phyloP scores from a whole-genome alignment of 176 grass and related monocot species.

The Carex cristatella region DNA sequence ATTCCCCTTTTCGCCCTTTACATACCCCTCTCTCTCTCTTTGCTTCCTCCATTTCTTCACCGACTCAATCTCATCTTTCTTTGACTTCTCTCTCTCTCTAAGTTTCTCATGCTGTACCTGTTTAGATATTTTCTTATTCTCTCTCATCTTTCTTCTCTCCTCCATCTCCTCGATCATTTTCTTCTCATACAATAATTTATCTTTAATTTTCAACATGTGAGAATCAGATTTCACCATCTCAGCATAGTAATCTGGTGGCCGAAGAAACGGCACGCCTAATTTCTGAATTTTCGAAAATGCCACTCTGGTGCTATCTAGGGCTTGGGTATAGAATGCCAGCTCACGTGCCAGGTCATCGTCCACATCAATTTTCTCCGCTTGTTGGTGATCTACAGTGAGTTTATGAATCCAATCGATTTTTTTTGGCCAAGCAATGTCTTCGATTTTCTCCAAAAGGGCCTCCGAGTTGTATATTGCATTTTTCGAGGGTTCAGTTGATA shows the following conservation, averaged over 20 bases:
- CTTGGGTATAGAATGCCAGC: constrained; percentile 85
- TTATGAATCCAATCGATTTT: constrained; percentile 84
- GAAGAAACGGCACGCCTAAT: constrained; percentile 63
- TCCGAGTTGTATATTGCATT: constrained; percentile 72
- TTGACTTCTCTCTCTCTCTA: constrained; percentile 68
- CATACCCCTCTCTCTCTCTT: constrained; percentile 68
- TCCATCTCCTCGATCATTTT: constrained; percentile 89
- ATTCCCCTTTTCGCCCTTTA: constrained; percentile 40
- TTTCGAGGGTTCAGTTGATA: constrained; percentile 42
- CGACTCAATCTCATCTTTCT: constrained; percentile 92
- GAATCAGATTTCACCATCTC: constrained; percentile 94
- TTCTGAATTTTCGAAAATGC: constrained; percentile 68
- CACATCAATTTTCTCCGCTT: constrained; percentile 57
- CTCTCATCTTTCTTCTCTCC: constrained; percentile 81
- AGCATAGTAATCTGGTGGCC: constrained; percentile 77
- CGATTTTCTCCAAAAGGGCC: constrained; percentile 60
- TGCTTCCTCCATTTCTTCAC: constrained; percentile 99
- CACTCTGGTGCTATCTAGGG: constrained; percentile 56
- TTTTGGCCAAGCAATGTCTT: constrained; percentile 74
- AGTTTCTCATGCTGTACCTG: constrained; percentile 75
- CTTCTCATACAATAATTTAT: constrained; percentile 71
- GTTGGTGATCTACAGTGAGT: constrained; percentile 57
- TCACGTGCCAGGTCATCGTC: constrained; percentile 84
- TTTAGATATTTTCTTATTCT: constrained; percentile 64
- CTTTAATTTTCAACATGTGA: constrained; percentile 93